phyloP scores from a whole-genome alignment of 805 yeast species.

The Spathaspora girioi region DNA sequence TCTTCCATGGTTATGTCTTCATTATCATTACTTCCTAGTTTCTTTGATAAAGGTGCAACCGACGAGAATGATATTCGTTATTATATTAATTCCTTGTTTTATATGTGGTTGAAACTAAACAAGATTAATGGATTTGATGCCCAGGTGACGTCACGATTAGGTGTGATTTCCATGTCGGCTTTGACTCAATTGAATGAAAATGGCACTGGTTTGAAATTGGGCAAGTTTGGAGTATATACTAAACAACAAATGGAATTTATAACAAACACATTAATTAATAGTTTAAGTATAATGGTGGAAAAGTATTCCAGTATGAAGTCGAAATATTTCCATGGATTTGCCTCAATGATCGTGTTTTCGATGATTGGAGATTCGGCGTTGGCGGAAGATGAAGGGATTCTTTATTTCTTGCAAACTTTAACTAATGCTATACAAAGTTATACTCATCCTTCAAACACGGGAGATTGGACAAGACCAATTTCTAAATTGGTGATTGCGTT shows the following conservation, averaged over 20 bases:
- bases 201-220: constrained; percentile 27
- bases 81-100: constrained; percentile 64
- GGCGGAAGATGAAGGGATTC: constrained; percentile 39
- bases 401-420: constrained; percentile 51
- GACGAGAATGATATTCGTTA: constrained; percentile 42
- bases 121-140: constrained; percentile 53
- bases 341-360: constrained; percentile 54
- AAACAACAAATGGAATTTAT: constrained; percentile 57
- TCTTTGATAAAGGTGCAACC: constrained; percentile 27
- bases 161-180: constrained; percentile 53
- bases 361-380: constrained; percentile 50
- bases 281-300: constrained; percentile 44
- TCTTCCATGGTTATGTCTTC: constrained; percentile 49
- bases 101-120: constrained; percentile 63
- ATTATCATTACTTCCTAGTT: constrained; percentile 52
- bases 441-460: constrained; percentile 90
- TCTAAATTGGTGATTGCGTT: constrained; percentile 62
- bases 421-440: constrained; percentile 74
- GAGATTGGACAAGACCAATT: constrained; percentile 77
- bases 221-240: constrained; percentile 61
- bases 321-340: constrained; percentile 40
- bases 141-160: constrained; percentile 61
- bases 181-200: constrained; percentile 26
- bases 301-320: constrained; percentile 43
- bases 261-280: constrained; percentile 50